Percentiles rank a stretch among this genome's conserved stretches.
These are phyloP conservation scores for Cytospora piceicola DNA, from an alignment of 2,329 filamentous ascomycete genomes.

Conservation along the genomic window DNA sequence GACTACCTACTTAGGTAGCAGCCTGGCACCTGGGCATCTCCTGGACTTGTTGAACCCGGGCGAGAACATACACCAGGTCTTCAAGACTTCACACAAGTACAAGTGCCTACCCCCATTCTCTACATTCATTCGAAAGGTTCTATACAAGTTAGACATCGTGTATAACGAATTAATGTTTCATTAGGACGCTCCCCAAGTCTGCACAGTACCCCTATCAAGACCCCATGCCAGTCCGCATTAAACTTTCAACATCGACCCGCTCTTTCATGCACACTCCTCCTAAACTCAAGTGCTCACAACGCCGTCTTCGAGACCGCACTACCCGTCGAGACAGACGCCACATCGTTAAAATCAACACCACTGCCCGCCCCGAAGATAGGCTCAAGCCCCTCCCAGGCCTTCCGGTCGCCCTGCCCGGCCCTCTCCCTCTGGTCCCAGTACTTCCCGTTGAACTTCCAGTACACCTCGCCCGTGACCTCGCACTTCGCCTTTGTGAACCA, in stretches of 20 bases:
- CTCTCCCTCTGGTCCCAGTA: conserved; percentile 81
- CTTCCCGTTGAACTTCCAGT: conserved; percentile 85
- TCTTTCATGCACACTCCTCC: neutral
- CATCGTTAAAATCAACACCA: neutral
- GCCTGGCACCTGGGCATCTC: too few relatives aligned
- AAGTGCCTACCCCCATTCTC: too few relatives aligned
- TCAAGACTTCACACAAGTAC: too few relatives aligned
- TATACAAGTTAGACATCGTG: too few relatives aligned
- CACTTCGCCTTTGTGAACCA: conserved; percentile 82
- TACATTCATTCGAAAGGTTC: too few relatives aligned
- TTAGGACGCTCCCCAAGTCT: neutral
- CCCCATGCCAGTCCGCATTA: neutral
- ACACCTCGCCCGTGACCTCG: conserved; percentile 82
- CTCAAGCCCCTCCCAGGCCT: conserved; percentile 73
- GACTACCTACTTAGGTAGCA: too few relatives aligned
- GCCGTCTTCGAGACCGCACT: neutral
- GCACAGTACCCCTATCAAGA: neutral
- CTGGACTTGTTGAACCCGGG: too few relatives aligned
- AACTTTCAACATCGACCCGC: too few relatives aligned
- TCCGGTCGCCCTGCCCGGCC: conserved; percentile 62
- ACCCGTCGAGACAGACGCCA: neutral
- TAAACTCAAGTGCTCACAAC: too few relatives aligned
- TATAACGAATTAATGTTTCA: neutral
- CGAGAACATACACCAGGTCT: too few relatives aligned
- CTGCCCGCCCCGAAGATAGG: conserved; percentile 62